Conservation (phyloP, 2,329 filamentous ascomycete species). For the Fusarium sp. region DNA sequence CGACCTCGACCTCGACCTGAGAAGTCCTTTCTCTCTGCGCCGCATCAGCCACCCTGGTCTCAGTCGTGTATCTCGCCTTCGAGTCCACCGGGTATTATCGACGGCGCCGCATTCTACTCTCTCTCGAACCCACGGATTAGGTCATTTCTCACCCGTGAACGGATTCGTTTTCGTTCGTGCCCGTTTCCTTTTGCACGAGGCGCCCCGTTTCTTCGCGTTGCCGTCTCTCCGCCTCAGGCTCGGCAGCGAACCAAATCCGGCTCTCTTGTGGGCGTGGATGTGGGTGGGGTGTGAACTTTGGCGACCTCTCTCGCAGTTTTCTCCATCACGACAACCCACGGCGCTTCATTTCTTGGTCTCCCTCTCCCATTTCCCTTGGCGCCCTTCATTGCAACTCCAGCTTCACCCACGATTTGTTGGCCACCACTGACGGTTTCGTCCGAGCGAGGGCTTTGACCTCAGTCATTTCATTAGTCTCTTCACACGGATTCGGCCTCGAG, state of each 20-base stretch:
- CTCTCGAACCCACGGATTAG: background rate
- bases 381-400: conserved; percentile 2
- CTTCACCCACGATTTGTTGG: conserved; percentile 1
- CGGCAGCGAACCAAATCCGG: conserved; percentile 40
- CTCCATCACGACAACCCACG: background rate
- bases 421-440: conserved; percentile 15
- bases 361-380: background rate
- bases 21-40: background rate
- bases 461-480: conserved; percentile 18
- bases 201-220: conserved; percentile 20
- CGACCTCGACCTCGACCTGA: conserved; percentile 4
- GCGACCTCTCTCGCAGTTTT: conserved; percentile 10
- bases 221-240: conserved; percentile 33
- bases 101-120: background rate
- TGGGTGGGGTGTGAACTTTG: conserved; percentile 2
- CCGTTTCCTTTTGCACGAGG: conserved; percentile 9
- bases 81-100: background rate
- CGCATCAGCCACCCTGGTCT: conserved; percentile 2
- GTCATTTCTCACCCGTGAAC: background rate
- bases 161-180: conserved; percentile 3
- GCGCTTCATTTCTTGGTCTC: conserved; percentile 20
- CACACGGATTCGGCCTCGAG: conserved; percentile 11
- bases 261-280: conserved; percentile 28
- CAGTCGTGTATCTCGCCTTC: background rate
- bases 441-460: conserved; percentile 12